Evolutionary conservation across 805 yeast species (phyloP).

Genomic region (Brettanomyces nanus): DNA sequence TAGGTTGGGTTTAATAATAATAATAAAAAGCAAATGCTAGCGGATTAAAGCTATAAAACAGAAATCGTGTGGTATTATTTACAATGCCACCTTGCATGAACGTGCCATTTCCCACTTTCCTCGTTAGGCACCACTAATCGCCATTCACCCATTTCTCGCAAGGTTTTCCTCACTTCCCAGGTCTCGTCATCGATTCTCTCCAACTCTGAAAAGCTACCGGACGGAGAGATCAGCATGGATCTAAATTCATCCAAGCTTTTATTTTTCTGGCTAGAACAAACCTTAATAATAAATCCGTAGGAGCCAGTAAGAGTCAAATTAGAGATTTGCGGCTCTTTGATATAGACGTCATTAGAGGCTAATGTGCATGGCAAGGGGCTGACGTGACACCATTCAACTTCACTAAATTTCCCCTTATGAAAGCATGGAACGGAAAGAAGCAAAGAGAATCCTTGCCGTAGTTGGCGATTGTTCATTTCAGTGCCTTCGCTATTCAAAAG

Average conservation of each 20-base stretch:
- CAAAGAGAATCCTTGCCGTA: conserved; percentile 43
- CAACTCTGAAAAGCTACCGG: conserved; percentile 66
- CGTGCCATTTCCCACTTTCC: conserved; percentile 73
- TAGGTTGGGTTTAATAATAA: background rate
- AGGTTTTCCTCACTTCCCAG: conserved; percentile 52
- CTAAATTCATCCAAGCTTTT: conserved; percentile 28
- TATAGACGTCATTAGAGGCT: conserved; percentile 61
- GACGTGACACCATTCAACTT: conserved; percentile 53
- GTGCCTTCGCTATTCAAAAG: conserved; percentile 27
- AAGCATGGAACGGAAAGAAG: conserved; percentile 67
- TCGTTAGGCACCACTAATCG: conserved; percentile 75
- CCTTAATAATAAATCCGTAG: conserved; percentile 53
- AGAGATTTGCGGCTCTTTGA: conserved; percentile 76
- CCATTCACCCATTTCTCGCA: conserved; percentile 75
- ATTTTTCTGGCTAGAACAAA: background rate
- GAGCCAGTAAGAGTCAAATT: conserved; percentile 47
- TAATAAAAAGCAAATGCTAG: background rate
- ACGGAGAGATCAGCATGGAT: conserved; percentile 66
- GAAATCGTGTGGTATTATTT: conserved; percentile 1
- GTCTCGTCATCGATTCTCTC: conserved; percentile 38
- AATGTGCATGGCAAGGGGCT: conserved; percentile 65
- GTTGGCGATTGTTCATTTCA: conserved; percentile 27
- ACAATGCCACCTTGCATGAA: conserved; percentile 76
- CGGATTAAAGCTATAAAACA: background rate
- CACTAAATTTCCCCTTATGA: conserved; percentile 59